Evolutionary conservation across 805 yeast genomes (phyloP), one percentile per base, ranked within the genome.

Genomic region (Kurtzmaniella cleridarum): DNA sequence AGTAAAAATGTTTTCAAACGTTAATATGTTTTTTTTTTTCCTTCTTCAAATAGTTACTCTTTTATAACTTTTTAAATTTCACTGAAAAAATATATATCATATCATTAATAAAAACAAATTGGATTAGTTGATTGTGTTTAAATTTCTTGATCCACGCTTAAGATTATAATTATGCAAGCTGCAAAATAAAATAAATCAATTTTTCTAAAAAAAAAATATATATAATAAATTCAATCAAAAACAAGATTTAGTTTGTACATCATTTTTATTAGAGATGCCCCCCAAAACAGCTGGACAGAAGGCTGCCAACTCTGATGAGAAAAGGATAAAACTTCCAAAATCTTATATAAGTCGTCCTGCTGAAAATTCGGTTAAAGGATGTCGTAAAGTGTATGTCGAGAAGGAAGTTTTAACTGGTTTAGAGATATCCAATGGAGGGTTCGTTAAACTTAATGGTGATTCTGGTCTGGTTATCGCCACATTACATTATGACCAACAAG

Each of bases 381-480:
- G 57, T 27, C 49, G 62, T n/a, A 66, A 64, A 40, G 69, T 66
- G 0, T 56, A 56, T 16, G 40, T 78, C 2, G 66, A 74, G 40
- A 63, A 69, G 0, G 69, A 71, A 1, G 62, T 74, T 1, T 55
- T 77, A 32, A 66, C 67, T 38, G 74, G 71, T 1, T 53, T 75
- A 18, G 82, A 74, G 15, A 58, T 76, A 10, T 43, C 51, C 6
- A 48, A 56, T 16, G 80, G 80, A 1, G 65, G 73, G 3, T 52
- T 78, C 42, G 70, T 78, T 12, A 51, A 64, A 30, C 54, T 69
- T 15, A 71, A 69, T 41, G 32, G 39, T 0, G 72, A 67, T 32
- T 75, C 76, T 2, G 65, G 69, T 1, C 81, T 81, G 2, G 50
- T 73, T 3, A 50, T 75, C 11, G 79, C 71, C 1, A 48, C 66